These are phyloP conservation scores for Castanospermum australe DNA, from an alignment of 306 rosid genomes.

Conservation along the genomic window DNA sequence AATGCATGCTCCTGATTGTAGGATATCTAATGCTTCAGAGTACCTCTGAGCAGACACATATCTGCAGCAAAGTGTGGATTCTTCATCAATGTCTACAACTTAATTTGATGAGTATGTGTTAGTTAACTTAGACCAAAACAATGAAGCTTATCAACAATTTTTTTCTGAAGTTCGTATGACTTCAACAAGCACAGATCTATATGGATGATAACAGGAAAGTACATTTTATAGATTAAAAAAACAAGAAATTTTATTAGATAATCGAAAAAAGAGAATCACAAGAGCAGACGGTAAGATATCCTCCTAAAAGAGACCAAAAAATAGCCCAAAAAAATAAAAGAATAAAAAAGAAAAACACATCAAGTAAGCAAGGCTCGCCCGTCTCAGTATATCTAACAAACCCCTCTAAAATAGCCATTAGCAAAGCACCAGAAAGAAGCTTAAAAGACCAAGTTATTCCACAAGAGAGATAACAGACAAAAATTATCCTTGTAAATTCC, in stretches of 20 bases:
- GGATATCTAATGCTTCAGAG: constrained; percentile 82
- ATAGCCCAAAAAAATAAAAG: background rate
- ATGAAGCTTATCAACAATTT: background rate
- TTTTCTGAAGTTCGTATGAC: no score
- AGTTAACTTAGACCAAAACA: background rate
- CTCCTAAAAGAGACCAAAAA: background rate
- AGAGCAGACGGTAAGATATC: background rate
- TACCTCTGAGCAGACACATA: constrained; percentile 71
- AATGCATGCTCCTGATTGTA: constrained; percentile 84
- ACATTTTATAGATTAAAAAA: background rate
- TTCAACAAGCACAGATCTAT: background rate
- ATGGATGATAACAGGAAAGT: background rate
- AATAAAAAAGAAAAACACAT: background rate
- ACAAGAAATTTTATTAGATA: background rate
- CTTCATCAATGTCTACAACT: constrained; percentile 28
- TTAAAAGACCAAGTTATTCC: background rate
- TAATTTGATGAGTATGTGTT: background rate
- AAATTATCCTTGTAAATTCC: background rate
- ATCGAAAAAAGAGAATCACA: background rate
- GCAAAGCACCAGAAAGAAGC: background rate
- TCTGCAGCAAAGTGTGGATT: constrained; percentile 51
- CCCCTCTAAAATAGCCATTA: background rate
- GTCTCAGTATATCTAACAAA: background rate
- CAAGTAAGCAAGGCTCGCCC: background rate
- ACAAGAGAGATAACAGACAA: background rate